phyloP scores from a whole-genome alignment of 257 asterid species.

The Gynochthodes officinalis region DNA sequence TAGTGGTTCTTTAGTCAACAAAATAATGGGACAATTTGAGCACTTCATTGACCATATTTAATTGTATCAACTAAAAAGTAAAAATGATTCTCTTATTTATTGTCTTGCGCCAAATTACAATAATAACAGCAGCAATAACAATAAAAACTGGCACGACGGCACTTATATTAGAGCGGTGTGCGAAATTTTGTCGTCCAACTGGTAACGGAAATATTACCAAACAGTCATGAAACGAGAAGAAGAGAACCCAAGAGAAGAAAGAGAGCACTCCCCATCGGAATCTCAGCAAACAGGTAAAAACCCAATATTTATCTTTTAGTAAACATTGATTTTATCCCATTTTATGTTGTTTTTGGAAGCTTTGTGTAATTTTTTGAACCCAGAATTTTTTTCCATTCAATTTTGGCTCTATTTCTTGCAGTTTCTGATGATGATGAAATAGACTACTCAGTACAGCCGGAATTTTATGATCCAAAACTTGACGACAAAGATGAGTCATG shows the following conservation, averaged over 20 bases:
- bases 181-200: neutral
- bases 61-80: no score
- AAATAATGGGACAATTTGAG: no score
- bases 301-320: neutral
- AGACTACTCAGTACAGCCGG: slow-evolving; percentile 76
- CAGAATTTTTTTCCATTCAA: neutral
- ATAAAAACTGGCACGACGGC: no score
- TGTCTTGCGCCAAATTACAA: no score
- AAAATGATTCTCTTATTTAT: no score
- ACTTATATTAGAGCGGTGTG: no score
- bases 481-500: slow-evolving; percentile 73
- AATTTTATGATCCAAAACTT: slow-evolving; percentile 68
- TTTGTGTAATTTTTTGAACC: neutral
- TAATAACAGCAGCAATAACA: no score
- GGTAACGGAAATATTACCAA: no score
- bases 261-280: slow-evolving; percentile 16
- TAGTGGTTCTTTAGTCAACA: no score
- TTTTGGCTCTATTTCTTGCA: slow-evolving; percentile 15
- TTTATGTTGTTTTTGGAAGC: neutral
- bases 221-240: slow-evolving; percentile 7
- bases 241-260: slow-evolving; percentile 8
- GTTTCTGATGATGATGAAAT: slow-evolving; percentile 93
- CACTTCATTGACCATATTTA: no score
- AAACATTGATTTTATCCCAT: neutral
- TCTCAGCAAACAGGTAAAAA: slow-evolving; percentile 28